These are phyloP conservation scores for Penicillium chermesinum DNA, from an alignment of 495 filamentous ascomycete species.

Conservation along the genomic window DNA sequence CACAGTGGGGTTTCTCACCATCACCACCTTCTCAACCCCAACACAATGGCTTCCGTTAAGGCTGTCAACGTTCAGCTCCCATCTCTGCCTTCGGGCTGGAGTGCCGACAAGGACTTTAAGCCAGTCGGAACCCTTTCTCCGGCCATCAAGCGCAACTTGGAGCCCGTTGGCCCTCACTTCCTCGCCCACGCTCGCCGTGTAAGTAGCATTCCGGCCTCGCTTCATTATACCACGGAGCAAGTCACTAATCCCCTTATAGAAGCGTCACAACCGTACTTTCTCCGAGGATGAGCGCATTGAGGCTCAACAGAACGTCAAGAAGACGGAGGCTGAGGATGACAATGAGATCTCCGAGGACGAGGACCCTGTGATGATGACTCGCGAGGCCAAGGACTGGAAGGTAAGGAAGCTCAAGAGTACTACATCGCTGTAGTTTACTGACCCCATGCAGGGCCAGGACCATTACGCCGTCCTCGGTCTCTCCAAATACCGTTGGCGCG, in stretches of 20 bases:
- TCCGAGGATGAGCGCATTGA: constrained; percentile 97
- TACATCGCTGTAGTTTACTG: constrained; percentile 9
- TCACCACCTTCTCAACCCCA: constrained; percentile 15
- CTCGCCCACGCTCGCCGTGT: constrained; percentile 93
- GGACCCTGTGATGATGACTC: constrained; percentile 80
- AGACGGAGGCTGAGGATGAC: constrained; percentile 85
- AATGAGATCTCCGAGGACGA: constrained; percentile 90
- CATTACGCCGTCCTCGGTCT: constrained; percentile 97
- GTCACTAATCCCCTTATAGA: constrained; percentile 42
- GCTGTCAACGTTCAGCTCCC: constrained; percentile 60
- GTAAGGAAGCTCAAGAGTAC: constrained; percentile 43
- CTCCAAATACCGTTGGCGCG: constrained; percentile 81
- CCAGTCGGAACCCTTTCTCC: constrained; percentile 61
- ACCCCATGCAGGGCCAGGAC: constrained; percentile 68
- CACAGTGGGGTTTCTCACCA: constrained; percentile 13
- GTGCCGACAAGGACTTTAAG: constrained; percentile 88
- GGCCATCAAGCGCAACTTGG: constrained; percentile 75
- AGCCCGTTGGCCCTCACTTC: constrained; percentile 96
- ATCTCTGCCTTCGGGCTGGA: constrained; percentile 73
- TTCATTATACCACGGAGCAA: neutral
- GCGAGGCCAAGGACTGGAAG: constrained; percentile 99
- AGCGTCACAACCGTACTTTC: constrained; percentile 93
- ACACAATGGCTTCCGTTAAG: constrained; percentile 45
- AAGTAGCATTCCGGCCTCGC: constrained; percentile 16
- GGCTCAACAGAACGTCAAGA: constrained; percentile 89